phyloP scores from a whole-genome alignment of 306 rosid species.

The Canavalia ensiformis region DNA sequence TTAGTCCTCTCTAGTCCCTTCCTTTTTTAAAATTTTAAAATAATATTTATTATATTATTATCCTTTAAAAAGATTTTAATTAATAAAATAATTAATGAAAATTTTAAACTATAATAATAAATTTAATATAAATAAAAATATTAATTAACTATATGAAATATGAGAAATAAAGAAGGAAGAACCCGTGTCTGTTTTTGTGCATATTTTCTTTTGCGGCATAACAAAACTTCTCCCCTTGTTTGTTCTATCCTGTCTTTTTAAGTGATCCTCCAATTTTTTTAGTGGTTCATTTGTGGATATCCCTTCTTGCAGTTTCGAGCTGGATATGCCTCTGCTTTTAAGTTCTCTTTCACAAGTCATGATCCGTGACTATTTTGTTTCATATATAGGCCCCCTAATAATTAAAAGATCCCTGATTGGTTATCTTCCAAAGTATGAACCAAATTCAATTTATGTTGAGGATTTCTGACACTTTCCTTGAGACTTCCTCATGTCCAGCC shows the following conservation, averaged over 20 bases:
- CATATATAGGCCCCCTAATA: background rate
- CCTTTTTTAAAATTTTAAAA: too few relatives aligned
- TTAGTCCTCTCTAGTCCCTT: too few relatives aligned
- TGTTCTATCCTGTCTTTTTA: background rate
- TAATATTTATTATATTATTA: too few relatives aligned
- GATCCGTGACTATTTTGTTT: background rate
- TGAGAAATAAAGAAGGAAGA: too few relatives aligned
- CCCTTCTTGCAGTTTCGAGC: background rate
- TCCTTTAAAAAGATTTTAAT: too few relatives aligned
- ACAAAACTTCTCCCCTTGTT: background rate
- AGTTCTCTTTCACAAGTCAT: constrained; percentile 6
- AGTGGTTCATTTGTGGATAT: constrained; percentile 11
- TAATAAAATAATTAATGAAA: too few relatives aligned
- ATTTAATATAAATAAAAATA: too few relatives aligned
- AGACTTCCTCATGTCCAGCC: constrained; percentile 45
- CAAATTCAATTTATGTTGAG: constrained; percentile 39
- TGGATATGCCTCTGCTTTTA: background rate
- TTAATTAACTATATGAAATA: too few relatives aligned
- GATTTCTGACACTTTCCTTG: constrained; percentile 47
- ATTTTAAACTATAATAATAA: too few relatives aligned
- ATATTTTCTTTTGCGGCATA: background rate
- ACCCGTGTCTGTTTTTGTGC: background rate
- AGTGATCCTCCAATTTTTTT: constrained; percentile 42
- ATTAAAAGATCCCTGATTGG: constrained; percentile 24
- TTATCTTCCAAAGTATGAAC: constrained; percentile 10